These are phyloP conservation scores for Cajanus cajan DNA, from an alignment of 306 rosid genomes.

Conservation along the genomic window DNA sequence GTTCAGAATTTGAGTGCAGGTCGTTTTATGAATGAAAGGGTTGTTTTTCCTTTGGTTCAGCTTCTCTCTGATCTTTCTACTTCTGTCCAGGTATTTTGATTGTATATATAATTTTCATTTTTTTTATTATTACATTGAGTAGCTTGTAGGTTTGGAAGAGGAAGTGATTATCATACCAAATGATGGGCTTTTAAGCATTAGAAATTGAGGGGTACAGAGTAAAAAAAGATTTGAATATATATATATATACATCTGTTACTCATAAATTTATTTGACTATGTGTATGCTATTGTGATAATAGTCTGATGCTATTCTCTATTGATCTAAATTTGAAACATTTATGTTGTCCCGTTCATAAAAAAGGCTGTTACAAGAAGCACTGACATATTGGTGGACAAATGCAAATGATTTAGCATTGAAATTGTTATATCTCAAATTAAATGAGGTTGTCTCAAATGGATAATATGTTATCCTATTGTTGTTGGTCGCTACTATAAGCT, in stretches of 20 bases:
- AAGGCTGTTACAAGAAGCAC: neutral
- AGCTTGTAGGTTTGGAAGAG: neutral
- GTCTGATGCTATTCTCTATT: neutral
- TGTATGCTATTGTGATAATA: constrained; percentile 6
- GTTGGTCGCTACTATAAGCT: neutral
- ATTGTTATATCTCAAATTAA: neutral
- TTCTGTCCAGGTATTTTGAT: constrained; percentile 73
- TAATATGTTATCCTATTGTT: neutral
- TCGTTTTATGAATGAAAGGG: constrained; percentile 71
- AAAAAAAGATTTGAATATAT: neutral
- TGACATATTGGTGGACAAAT: neutral
- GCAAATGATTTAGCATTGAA: neutral
- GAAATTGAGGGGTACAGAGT: neutral
- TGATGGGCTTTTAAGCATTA: neutral
- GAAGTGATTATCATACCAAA: neutral
- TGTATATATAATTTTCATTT: constrained; percentile 21
- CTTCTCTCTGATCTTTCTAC: constrained; percentile 74
- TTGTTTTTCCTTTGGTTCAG: constrained; percentile 71
- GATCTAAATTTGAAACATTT: constrained; percentile 2
- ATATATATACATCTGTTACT: neutral
- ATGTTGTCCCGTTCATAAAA: neutral
- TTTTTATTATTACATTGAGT: neutral
- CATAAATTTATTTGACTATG: neutral
- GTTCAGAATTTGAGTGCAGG: constrained; percentile 96
- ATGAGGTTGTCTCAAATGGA: neutral